Evolutionary conservation across 1,284 basidiomycete species (phyloP), one percentile per base, ranked within the genome.

Genomic region (Termitomyces sp.): DNA sequence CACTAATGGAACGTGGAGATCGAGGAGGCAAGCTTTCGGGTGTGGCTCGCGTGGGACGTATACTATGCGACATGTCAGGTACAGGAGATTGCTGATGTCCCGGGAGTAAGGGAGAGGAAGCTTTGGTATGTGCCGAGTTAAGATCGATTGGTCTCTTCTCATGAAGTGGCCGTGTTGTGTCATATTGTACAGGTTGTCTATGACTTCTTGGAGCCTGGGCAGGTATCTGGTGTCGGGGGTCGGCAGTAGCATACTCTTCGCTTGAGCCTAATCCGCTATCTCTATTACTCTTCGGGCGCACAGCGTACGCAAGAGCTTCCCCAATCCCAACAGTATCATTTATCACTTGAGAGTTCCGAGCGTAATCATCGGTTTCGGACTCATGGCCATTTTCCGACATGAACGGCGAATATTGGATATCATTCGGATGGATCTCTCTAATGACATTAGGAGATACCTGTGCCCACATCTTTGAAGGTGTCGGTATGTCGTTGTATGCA

Each of bases 391-490:
- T 55, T 28, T 68, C 64, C 10, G 68, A 60, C 40, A 72, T 62
- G 55, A 71, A 77, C 1, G 81, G 81, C 21, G 80, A 83, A 57
- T 82, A 82, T 45, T 73, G 70, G 21, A 83, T 66, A 45, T 83
- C 78, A 8, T 69, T 70, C 0, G 78, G 74, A 28, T 75, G 61
- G 44, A 83, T 66, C 60, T 81, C 80, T 38, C 76, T 71, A n/a
- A 81, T 71, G 19, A 73, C 63, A 1, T 76, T 77, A 10, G 68
- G 73, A 52, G 67, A 79, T 30, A 73, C 64, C 57, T 77, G 76
- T 0, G 78, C 80, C 72, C 78, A 83, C 75, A 83, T 78, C 60
- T 74, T 76, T 11, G 70, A 66, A 16, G 69, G 59, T n/a, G 73
- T 63, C 3, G 76, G 72, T 3, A 75, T 64, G 40, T 69, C 59